phyloP scores from a whole-genome alignment of 768 basidiomycete genomes.

The Russula foetens region DNA sequence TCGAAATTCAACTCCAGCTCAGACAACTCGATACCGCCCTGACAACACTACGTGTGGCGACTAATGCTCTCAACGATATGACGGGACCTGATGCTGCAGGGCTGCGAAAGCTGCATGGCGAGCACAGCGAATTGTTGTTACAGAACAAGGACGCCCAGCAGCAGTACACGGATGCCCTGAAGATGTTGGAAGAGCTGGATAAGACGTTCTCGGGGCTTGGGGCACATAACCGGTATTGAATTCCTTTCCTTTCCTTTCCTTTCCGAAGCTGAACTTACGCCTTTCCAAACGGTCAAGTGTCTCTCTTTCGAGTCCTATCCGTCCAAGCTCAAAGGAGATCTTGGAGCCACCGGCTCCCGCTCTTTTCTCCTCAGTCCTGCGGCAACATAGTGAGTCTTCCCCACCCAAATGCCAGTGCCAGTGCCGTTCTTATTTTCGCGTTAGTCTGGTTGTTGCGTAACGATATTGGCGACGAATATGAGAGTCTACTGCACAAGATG shows the following conservation, averaged over 20 bases:
- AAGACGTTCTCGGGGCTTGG: slow-evolving; percentile 46
- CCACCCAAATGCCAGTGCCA: not conserved
- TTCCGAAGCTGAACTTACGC: not conserved
- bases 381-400: slow-evolving; percentile 55
- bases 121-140: slow-evolving; percentile 37
- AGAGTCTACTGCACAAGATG: slow-evolving; percentile 48
- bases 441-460: slow-evolving; percentile 63
- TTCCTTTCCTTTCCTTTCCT: slow-evolving; percentile 23
- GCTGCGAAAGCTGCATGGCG: slow-evolving; percentile 46
- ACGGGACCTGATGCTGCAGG: slow-evolving; percentile 52
- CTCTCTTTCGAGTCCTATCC: not conserved
- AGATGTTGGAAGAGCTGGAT: slow-evolving; percentile 56
- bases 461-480: slow-evolving; percentile 43
- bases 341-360: slow-evolving; percentile 50
- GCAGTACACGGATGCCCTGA: slow-evolving; percentile 48
- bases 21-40: slow-evolving; percentile 51
- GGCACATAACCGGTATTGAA: slow-evolving; percentile 35
- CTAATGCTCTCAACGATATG: slow-evolving; percentile 37
- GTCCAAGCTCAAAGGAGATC: not conserved
- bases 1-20: slow-evolving; percentile 62
- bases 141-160: slow-evolving; percentile 40
- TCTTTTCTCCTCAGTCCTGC: slow-evolving; percentile 51
- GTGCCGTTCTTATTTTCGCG: slow-evolving; percentile 1
- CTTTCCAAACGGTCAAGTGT: slow-evolving; percentile 17
- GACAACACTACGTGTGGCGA: slow-evolving; percentile 44